phyloP scores from a whole-genome alignment of 306 rosid species.

The Leucaena leucocephala region DNA sequence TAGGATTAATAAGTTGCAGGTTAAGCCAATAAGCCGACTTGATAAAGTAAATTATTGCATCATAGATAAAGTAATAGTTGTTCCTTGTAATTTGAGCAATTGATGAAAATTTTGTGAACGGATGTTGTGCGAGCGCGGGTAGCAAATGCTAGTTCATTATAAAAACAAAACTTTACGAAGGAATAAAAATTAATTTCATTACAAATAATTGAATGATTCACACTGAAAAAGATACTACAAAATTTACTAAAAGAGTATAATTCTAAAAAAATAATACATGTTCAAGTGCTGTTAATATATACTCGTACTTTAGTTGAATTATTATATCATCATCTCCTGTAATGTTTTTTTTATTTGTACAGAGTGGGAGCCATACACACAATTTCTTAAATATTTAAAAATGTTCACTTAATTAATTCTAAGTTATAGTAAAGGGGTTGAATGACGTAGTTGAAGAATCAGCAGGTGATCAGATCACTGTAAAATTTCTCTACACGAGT shows the following conservation, averaged over 20 bases:
- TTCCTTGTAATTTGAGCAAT: no score
- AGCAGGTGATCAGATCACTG: not conserved
- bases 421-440: not conserved
- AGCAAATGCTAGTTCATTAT: not conserved
- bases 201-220: not conserved
- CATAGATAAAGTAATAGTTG: no score
- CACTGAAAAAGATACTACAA: not conserved
- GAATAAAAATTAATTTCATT: not conserved
- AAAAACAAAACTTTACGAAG: not conserved
- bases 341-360: not conserved
- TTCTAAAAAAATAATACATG: no score
- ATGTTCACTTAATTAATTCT: not conserved
- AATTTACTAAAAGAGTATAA: no score
- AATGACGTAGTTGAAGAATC: conserved; percentile 29
- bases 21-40: no score
- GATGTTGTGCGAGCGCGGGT: no score
- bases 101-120: no score
- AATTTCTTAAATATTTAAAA: not conserved
- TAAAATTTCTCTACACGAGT: not conserved
- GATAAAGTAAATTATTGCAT: no score
- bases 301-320: not conserved
- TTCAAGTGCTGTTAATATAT: no score
- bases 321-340: not conserved
- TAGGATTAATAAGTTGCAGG: no score
- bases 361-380: not conserved